Conservation (phyloP, 345 rosid species). For the Camelina hispida region DNA sequence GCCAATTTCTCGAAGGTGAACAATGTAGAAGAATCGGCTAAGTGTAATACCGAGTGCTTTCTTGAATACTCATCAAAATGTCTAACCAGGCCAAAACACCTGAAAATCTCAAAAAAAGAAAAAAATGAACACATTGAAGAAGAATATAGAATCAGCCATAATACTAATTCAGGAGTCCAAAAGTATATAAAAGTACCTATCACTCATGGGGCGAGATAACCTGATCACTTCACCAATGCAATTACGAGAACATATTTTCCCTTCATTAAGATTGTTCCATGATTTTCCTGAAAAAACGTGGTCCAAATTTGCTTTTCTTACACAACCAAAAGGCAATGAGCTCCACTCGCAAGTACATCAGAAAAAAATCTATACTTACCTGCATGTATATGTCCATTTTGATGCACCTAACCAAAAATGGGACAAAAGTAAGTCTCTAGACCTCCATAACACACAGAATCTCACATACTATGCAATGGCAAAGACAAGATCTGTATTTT, state of each 20-base stretch:
- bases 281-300: slow-evolving; percentile 56
- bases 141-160: background rate
- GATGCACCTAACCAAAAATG: slow-evolving; percentile 56
- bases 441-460: slow-evolving; percentile 5
- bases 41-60: slow-evolving; percentile 71
- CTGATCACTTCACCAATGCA: slow-evolving; percentile 83
- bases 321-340: slow-evolving; percentile 2
- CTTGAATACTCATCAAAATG: slow-evolving; percentile 70
- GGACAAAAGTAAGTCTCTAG: slow-evolving; percentile 41
- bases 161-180: background rate
- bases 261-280: slow-evolving; percentile 44
- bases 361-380: slow-evolving; percentile 49
- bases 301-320: slow-evolving; percentile 18
- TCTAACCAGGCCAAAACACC: slow-evolving; percentile 75
- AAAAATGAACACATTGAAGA: background rate
- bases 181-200: slow-evolving; percentile 54
- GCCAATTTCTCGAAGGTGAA: background rate
- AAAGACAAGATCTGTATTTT: slow-evolving; percentile 18
- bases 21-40: slow-evolving; percentile 14
- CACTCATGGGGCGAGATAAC: slow-evolving; percentile 55
- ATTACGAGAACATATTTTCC: slow-evolving; percentile 47
- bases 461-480: slow-evolving; percentile 1
- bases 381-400: slow-evolving; percentile 59
- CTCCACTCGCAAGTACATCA: background rate
- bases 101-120: slow-evolving; percentile 37